A percentile compares a stretch with the other conserved stretches of the same genome.
Conservation (phyloP, 2,329 filamentous ascomycete genomes). For the Sordariomycetes sp. region DNA sequence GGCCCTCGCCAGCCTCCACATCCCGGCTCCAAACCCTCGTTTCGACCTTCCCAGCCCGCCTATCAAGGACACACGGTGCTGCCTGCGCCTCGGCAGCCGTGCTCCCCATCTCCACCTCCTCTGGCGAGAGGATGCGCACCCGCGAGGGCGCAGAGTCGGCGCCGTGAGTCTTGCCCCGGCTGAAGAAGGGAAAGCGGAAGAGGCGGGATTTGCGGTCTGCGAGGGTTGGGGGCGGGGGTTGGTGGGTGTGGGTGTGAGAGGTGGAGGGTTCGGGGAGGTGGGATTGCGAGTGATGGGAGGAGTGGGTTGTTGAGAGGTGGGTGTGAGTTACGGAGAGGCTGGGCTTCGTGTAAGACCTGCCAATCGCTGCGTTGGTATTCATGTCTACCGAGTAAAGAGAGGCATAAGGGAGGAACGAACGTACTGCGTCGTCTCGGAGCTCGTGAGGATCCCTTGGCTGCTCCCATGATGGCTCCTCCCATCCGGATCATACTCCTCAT, state of each 20-base stretch:
- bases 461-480: background rate
- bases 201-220: background rate
- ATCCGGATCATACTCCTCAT: constrained; percentile 24
- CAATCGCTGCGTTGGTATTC: background rate
- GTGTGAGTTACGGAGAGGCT: background rate
- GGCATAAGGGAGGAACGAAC: background rate
- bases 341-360: background rate
- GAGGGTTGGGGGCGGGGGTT: background rate
- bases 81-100: background rate
- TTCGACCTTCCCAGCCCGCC: background rate
- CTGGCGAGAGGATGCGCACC: background rate
- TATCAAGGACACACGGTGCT: background rate
- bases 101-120: background rate
- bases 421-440: constrained; percentile 2
- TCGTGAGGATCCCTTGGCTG: background rate
- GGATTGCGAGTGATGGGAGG: no score
- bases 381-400: background rate
- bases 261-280: background rate
- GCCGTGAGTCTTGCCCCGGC: background rate
- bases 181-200: background rate
- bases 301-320: background rate
- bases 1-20: background rate
- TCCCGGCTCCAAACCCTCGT: constrained; percentile 2
- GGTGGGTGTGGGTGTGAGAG: no score
- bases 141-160: background rate